Evolutionary conservation across 179 eudicot species (phyloP), one percentile per base, ranked within the genome.

Genomic region (Beta corolliflora): DNA sequence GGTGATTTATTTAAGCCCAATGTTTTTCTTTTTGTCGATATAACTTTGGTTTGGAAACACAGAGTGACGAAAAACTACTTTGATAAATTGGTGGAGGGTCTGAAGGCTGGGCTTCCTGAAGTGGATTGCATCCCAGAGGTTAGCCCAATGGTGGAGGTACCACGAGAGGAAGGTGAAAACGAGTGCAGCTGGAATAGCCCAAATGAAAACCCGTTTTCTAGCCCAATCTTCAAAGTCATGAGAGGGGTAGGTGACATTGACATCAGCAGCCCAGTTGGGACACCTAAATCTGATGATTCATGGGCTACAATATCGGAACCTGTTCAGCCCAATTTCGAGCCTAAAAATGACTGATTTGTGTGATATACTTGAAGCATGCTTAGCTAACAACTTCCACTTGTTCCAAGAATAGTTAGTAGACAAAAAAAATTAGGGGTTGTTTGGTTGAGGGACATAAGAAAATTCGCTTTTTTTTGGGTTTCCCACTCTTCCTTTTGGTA

Each of bases 41-140:
- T 25, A 36, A 29, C 41, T 25, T n/a, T n/a, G n/a, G n/a, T n/a
- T n/a, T n/a, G n/a, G n/a, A 59, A 46, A n/a, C n/a, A 36, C 72
- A 81, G 83, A 55, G 83, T 81, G 23, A 21, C 36, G 54, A 64
- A 55, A 44, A 9, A 53, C 3, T 74, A 81, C 73, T 65, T 61
- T 65, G 67, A 75, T 45, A 58, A 31, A 44, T 50, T 74, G 56
- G 72, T 54, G 79, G 83, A 74, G 5, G 73, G 56, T 15, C 0
- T 81, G 59, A 10, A 52, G 23, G 3, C 29, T n/a, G 64, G 61
- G 31, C 31, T 81, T 14, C 21, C 79, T 19, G 74, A 81, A 64
- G 83, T 74, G 25, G 79, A 53, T 6, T 36, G 55, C 66, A 65
- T 53, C 13, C 70, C 78, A 9, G 21, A 48, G 41, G 11, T 29